Conservation (phyloP, 2,329 filamentous ascomycete genomes). For the Aureobasidium lini region DNA sequence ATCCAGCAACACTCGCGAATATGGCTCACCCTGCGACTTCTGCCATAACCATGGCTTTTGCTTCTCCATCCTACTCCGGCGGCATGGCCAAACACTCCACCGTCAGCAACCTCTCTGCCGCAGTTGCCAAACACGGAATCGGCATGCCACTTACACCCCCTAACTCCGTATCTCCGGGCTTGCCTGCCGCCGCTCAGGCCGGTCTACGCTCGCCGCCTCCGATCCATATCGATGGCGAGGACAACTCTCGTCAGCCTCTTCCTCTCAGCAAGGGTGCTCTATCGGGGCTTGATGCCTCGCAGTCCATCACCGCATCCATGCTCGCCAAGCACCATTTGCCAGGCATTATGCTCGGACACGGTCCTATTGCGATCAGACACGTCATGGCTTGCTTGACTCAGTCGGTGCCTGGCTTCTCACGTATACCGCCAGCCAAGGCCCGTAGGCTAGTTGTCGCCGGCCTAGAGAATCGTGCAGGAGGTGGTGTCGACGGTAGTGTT, state of each 20-base stretch:
- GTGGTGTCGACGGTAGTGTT: conserved; percentile 59
- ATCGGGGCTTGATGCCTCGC: conserved; percentile 59
- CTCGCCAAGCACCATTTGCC: conserved; percentile 86
- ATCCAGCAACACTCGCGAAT: conserved; percentile 18
- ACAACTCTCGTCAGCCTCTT: conserved; percentile 34
- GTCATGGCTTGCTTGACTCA: conserved; percentile 93
- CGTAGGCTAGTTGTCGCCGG: conserved; percentile 87
- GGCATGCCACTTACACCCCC: conserved; percentile 75
- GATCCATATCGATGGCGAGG: conserved; percentile 66
- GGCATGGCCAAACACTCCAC: conserved; percentile 9
- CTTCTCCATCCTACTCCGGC: conserved; percentile 21
- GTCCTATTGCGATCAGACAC: conserved; percentile 86
- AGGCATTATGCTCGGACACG: conserved; percentile 80
- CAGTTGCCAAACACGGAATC: conserved; percentile 24
- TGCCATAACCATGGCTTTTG: conserved; percentile 26
- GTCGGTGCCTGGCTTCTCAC: conserved; percentile 84
- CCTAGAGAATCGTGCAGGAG: conserved; percentile 67
- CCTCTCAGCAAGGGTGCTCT: conserved; percentile 45
- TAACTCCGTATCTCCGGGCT: conserved; percentile 85
- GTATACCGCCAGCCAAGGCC: conserved; percentile 82
- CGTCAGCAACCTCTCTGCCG: conserved; percentile 16
- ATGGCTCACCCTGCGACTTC: conserved; percentile 27
- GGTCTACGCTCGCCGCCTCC: conserved; percentile 36
- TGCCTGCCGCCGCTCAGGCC: conserved; percentile 64
- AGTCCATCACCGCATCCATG: conserved; percentile 75